Evolutionary conservation across 345 rosid genomes (phyloP).

Genomic region (Lepidium africanum): DNA sequence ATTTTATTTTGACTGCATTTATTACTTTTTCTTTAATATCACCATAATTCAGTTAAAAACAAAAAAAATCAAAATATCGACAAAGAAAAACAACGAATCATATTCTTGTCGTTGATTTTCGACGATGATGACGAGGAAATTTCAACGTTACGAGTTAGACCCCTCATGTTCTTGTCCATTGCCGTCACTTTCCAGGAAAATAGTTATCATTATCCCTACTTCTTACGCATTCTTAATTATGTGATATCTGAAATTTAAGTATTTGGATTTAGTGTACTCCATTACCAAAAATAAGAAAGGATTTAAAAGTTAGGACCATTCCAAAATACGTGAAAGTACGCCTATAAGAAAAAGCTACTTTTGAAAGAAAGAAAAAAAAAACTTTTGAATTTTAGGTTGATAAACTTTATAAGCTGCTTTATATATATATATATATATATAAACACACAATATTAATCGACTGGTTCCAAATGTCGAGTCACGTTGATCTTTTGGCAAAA

Average conservation of each 20-base stretch:
- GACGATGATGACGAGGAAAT: constrained; percentile 16
- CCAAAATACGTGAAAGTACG: background rate
- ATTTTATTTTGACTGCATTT: background rate
- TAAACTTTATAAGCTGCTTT: background rate
- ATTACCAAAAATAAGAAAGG: background rate
- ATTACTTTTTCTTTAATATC: background rate
- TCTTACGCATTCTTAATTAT: background rate
- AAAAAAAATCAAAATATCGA: background rate
- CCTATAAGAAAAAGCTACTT: constrained; percentile 3
- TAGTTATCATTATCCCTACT: background rate
- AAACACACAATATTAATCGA: background rate
- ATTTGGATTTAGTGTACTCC: too few species aligned
- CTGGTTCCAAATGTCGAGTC: background rate
- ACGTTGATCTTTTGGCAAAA: background rate
- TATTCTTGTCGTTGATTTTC: constrained; percentile 12
- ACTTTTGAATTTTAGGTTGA: background rate
- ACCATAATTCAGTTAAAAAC: background rate
- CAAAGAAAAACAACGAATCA: background rate
- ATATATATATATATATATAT: background rate
- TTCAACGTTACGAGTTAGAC: constrained; percentile 7
- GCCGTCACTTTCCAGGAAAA: background rate
- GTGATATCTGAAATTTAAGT: background rate
- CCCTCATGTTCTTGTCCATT: constrained; percentile 14
- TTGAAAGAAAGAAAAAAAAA: background rate
- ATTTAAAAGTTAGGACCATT: background rate